phyloP scores from a whole-genome alignment of 75 land plant genomes.

The Chamaecyparis obtusa region DNA sequence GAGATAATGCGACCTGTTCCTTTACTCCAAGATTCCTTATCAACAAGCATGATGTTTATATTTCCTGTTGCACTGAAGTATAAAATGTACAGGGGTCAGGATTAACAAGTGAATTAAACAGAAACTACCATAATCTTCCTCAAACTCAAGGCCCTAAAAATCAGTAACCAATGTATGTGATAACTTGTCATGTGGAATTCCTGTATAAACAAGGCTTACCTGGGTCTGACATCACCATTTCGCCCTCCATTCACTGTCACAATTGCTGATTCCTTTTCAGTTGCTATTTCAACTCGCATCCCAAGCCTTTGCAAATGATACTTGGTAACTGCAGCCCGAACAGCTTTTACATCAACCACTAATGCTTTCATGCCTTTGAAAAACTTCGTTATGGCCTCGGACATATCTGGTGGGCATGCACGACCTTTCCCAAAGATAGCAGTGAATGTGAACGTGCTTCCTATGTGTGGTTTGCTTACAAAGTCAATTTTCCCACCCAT shows the following conservation, averaged over 20 bases:
- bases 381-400: constrained; percentile 27
- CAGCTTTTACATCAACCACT: constrained; percentile 57
- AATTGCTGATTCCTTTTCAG: constrained; percentile 21
- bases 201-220: neutral
- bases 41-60: constrained; percentile 72
- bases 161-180: neutral
- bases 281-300: constrained; percentile 41
- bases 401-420: constrained; percentile 25
- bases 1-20: constrained; percentile 28
- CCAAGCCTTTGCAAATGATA: constrained; percentile 83
- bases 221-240: constrained; percentile 7
- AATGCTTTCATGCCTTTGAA: constrained; percentile 72
- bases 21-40: constrained; percentile 71
- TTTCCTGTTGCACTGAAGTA: constrained; percentile 13
- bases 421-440: constrained; percentile 39
- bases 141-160: constrained; percentile 2
- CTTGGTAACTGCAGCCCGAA: constrained; percentile 67
- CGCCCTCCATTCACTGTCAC: constrained; percentile 10
- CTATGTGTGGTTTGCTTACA: constrained; percentile 58
- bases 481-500: constrained; percentile 92
- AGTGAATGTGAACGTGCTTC: constrained; percentile 84
- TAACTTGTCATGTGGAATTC: neutral
- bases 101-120: neutral
- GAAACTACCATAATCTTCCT: neutral
- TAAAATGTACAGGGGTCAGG: constrained; percentile 1